phyloP scores from a whole-genome alignment of 305 asterid species.

The Galium porrigens region DNA sequence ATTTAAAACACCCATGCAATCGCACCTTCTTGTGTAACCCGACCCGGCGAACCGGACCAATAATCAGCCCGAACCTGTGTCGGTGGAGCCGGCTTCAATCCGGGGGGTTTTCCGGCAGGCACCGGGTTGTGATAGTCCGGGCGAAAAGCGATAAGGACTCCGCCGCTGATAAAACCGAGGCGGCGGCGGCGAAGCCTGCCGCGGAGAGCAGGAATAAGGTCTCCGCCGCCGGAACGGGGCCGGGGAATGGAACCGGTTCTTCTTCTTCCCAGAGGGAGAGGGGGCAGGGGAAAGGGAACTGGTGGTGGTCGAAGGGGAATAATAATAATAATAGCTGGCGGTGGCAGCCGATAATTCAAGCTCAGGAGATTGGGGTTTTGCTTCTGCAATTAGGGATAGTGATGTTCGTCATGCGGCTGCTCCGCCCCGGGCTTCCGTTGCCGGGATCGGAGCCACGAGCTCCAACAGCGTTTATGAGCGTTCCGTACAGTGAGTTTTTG shows the following conservation, averaged over 20 bases:
- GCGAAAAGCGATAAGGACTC: conserved; percentile 70
- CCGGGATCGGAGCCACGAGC: conserved; percentile 80
- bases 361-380: conserved; percentile 78
- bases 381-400: conserved; percentile 76
- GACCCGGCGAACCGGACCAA: conserved; percentile 26
- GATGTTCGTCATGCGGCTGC: conserved; percentile 80
- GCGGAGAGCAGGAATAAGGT: conserved; percentile 32
- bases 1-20: conserved; percentile 25
- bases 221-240: conserved; percentile 17
- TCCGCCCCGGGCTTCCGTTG: conserved; percentile 73
- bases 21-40: conserved; percentile 24
- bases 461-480: conserved; percentile 50
- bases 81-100: conserved; percentile 31
- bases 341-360: conserved; percentile 84
- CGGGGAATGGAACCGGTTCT: conserved; percentile 30
- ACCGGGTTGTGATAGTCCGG: conserved; percentile 34
- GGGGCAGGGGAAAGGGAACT: conserved; percentile 59
- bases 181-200: conserved; percentile 27
- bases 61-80: conserved; percentile 21
- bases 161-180: conserved; percentile 39
- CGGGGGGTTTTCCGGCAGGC: conserved; percentile 26
- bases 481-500: conserved; percentile 83
- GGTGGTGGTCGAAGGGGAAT: conserved; percentile 43
- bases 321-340: conserved; percentile 34
- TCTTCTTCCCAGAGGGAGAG: conserved; percentile 31